These are phyloP conservation scores for Tolypocladium capitatum DNA, from an alignment of 2,329 filamentous ascomycete species.

Conservation along the genomic window DNA sequence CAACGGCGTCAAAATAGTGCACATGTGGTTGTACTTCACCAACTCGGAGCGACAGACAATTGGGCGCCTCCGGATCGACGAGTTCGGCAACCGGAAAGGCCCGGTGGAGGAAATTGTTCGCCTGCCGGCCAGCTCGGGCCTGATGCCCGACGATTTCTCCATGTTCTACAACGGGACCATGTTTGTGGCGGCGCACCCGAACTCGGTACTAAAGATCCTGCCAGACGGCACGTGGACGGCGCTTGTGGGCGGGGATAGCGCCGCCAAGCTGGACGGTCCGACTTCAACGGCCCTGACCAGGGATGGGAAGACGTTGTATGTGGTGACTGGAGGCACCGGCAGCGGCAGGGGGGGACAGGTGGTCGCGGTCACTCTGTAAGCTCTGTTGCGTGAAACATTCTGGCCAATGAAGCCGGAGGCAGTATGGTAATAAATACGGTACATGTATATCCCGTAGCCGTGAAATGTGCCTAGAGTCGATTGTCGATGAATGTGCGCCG, in stretches of 20 bases:
- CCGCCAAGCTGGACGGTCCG: neutral
- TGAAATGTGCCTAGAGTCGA: too few relatives aligned
- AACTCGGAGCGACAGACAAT: constrained; percentile 5
- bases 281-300: constrained; percentile 5
- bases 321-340: constrained; percentile 2
- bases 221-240: neutral
- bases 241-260: constrained; percentile 1
- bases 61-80: constrained; percentile 5
- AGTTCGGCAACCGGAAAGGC: neutral
- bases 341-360: constrained; percentile 5
- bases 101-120: constrained; percentile 4
- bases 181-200: constrained; percentile 3
- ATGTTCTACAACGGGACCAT: constrained; percentile 5
- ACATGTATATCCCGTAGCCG: neutral
- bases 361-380: constrained; percentile 1
- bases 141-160: constrained; percentile 7
- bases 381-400: neutral
- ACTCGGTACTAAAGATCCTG: constrained; percentile 1
- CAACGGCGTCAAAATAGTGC: too few relatives aligned
- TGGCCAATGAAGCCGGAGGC: neutral
- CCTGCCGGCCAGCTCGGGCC: neutral
- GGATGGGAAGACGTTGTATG: constrained; percentile 7
- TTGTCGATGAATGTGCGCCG: neutral
- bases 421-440: neutral
- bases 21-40: constrained; percentile 8